Base-by-base conservation (phyloP, 805 yeast genomes). In the Monosporozyma siamensis region DNA sequence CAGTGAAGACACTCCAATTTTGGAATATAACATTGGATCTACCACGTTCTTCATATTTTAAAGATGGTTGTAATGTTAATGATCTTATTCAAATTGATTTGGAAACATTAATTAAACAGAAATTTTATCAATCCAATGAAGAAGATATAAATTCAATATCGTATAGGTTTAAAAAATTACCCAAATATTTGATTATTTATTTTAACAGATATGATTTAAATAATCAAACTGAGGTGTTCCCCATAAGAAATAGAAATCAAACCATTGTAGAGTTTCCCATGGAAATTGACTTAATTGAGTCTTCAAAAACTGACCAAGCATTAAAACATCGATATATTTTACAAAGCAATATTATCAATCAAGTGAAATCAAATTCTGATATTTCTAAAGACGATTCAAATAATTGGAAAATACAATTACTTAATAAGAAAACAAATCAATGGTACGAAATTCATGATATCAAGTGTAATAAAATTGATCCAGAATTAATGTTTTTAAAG, bases 361-460 rank as follows among this genome's bases (percentile, higher is more conserved):
- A 61, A 20, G 48, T 58, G 3, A 50, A 51, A 20, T 30, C 20
- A 9, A 23, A 43, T 9, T 24, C 44, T 3, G 35, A 39, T 29
- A 54, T 54, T 9, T 61, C 54, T 9, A 58, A 52, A 14, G 68
- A 66, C 44, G 59, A 58, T 30, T 55, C 46, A 39, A 63, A 56
- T 52, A 48, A 45, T 51, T 78, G 78, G 74, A 73, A 67, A 53
- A 69, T 78, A 7, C 83, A 72, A 52, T 46, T 72, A 22, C 54
- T 63, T 6, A 72, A 74, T 44, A 51, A 58, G 10, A 53, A 60
- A 4, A 52, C 65, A 12, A 60, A 66, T n/a, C n/a, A 64, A 20
- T 85, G 94, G 92, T 48, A 70, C 4, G 78, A 75, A 47, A 68
- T 84, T 11, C 68, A 73, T 39, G 79, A 82, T 52, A 60, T 76